Conservation (phyloP, 78 protist genomes). For the Dictyostelium purpureum region DNA sequence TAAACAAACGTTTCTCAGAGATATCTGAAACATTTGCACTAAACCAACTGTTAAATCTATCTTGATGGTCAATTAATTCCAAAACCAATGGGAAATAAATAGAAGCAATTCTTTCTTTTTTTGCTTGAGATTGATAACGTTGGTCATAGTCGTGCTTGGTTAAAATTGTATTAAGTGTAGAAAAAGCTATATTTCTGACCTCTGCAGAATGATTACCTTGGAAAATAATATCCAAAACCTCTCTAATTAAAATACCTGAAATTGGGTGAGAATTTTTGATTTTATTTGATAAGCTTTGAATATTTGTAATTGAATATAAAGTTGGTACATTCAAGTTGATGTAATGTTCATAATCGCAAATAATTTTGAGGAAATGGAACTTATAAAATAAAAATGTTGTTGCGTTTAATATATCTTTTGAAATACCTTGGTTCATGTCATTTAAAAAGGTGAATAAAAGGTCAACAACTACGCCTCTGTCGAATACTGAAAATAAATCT, state of each 20-base stretch:
- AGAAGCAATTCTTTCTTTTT: constrained; percentile 37
- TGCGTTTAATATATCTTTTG: not conserved
- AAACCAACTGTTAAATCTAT: constrained; percentile 33
- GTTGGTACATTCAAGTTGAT: constrained; percentile 48
- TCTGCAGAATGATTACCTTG: not conserved
- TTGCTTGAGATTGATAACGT: constrained; percentile 32
- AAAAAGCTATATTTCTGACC: constrained; percentile 44
- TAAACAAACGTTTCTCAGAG: constrained; percentile 14
- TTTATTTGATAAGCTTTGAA: constrained; percentile 1
- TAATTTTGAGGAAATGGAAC: constrained; percentile 41
- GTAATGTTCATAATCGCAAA: constrained; percentile 69
- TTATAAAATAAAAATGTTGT: constrained; percentile 43
- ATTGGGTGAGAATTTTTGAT: constrained; percentile 50
- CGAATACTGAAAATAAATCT: constrained; percentile 53
- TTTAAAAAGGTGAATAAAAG: constrained; percentile 12
- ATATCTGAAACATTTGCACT: not conserved
- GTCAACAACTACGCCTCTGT: constrained; percentile 25
- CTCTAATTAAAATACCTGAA: constrained; percentile 38
- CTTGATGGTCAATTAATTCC: constrained; percentile 45
- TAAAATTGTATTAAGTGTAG: not conserved
- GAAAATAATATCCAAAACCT: constrained; percentile 25
- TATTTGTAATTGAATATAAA: not conserved
- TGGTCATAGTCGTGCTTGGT: constrained; percentile 70
- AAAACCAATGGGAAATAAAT: constrained; percentile 65
- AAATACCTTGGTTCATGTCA: constrained; percentile 24